Evolutionary conservation across 352 stramenopile species (phyloP), one percentile per base, ranked within the genome.

Genomic region (Blastocystis sp.): DNA sequence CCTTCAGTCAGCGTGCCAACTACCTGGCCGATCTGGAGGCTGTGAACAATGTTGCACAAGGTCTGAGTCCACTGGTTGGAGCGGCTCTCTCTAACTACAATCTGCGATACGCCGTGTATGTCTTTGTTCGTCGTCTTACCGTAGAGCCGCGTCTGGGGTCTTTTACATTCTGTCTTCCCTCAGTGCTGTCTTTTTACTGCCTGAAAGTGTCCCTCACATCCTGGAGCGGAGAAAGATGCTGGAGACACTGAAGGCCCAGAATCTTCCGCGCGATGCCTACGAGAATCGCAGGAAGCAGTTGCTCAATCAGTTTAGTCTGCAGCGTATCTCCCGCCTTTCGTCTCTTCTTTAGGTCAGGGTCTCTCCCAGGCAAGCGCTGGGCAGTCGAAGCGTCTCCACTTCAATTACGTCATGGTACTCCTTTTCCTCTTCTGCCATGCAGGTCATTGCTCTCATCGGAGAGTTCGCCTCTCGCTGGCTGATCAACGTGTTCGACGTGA

Each of bases 371-470:
- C 26, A 2, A 53, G 30, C 16, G 41, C 26, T 18, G 20, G 13
- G 13, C 59, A 85, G 73, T 43, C 24, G 50, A 85, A 85, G 73
- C 50, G 50, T 13, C 50, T 59, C 1, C 50, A 59, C 50, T 47
- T 85, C 24, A 85, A 85, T 26, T 85, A 85, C 56, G 73, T 85
- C 53, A 85, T 85, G 47, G 73, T 85, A 66, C 20, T 1, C 9
- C 20, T 34, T 73, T 20, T 43, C 7, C 63, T 34, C 63, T 73
- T 13, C 24, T 45, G 24, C 24, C 59, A 37, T 73, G 63, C 39
- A 73, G 63, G 26, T 73, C 4, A 85, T 85, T 30, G 73, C 73
- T 30, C 47, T 85, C 2, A 50, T 85, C 50, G 73, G 73, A 26
- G 73, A 85, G 50, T 85, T 85, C 53, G 53, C 45, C n/a, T 66